Base-by-base conservation (phyloP, 441 rosid species). In the Gossypium lobatum region DNA sequence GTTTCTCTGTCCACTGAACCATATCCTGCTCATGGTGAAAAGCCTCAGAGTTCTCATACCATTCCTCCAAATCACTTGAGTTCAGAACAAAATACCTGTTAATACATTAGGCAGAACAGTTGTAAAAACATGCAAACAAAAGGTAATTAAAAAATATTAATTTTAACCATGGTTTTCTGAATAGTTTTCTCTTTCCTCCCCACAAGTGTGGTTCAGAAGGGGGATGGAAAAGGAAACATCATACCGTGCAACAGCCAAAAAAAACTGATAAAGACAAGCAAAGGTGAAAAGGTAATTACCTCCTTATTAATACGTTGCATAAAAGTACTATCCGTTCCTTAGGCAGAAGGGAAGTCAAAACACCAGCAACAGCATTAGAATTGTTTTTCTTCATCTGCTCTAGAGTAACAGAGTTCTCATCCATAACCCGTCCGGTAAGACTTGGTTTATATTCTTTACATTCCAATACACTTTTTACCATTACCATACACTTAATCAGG, bases 21-120 rank as follows among this genome's bases (percentile, higher is more conserved):
- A 95, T 91, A 83, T 95, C 99, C 81, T 95, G 99, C 87, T 95
- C 97, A 82, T 95, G 99, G 83, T 93, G 98, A 84, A 96, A 96
- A 64, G 95, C 87, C 88, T 96, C 98, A 14, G 99, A 92, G 80
- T 88, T 91, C 76, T 87, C 95, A 84, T 89, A 90, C 97, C 90
- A 92, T 75, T 89, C 97, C 83, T 91, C 98, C 85, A 96, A 83
- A 89, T 96, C 97, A 82, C 80, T 84, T 52, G 91, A 80, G 57
- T 90, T 85, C 68, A 96, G 92, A 84, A 96, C 95, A 87, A 96
- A 92, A 83, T 93, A 96, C 96, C 99, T 93, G 89, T 73, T 67
- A 78, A 80, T 77, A 80, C 23, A 71, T 78, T 66, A 81, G 79
- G 61, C 10, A 74, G 17, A 23, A 76, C 64, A 77, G 61, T 50